These are phyloP conservation scores for Dactylellina parvicollis DNA, from an alignment of 2,329 filamentous ascomycete species.

Conservation along the genomic window DNA sequence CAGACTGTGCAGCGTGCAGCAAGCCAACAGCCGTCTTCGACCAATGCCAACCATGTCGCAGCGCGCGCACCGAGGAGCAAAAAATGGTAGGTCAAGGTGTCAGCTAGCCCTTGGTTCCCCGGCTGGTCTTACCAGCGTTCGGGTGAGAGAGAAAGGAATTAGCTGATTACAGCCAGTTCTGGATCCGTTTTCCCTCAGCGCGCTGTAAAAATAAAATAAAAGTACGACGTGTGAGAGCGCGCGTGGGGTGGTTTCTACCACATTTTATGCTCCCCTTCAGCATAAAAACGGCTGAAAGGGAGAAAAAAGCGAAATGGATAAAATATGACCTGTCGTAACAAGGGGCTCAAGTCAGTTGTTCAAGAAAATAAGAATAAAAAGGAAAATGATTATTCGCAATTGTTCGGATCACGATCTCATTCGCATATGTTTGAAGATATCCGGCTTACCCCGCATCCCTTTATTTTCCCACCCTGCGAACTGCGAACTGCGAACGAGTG, in stretches of 20 bases:
- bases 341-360: too few relatives aligned
- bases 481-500: too few relatives aligned
- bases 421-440: background rate
- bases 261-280: background rate
- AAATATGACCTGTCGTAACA: slow-evolving; percentile 52
- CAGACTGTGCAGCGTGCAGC: background rate
- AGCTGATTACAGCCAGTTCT: background rate
- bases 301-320: background rate
- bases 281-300: slow-evolving; percentile 9
- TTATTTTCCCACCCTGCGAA: too few relatives aligned
- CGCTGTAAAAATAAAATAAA: too few relatives aligned
- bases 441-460: slow-evolving; percentile 45
- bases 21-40: background rate
- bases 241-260: slow-evolving; percentile 7
- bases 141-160: too few relatives aligned
- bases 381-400: background rate
- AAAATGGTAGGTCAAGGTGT: slow-evolving; percentile 4
- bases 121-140: slow-evolving; percentile 28
- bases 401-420: background rate
- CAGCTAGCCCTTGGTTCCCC: background rate
- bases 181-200: background rate
- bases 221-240: too few relatives aligned
- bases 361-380: too few relatives aligned
- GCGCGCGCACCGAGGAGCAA: background rate
- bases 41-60: slow-evolving; percentile 17